Evolutionary conservation across 192 early-diverging fungal genomes (phyloP).

Genomic region (Backusella macrospora): DNA sequence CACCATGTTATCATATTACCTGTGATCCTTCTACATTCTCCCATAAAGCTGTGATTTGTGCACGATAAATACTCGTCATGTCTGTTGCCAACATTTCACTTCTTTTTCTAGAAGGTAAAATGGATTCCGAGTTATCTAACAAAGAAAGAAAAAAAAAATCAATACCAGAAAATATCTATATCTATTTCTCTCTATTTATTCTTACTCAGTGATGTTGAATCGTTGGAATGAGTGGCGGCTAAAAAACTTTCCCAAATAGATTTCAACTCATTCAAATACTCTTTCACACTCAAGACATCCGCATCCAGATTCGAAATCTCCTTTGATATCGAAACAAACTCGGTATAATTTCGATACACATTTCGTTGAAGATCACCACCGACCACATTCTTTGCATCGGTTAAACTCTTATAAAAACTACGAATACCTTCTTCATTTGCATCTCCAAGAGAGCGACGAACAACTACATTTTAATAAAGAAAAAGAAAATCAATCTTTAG

Average conservation of each 20-base stretch:
- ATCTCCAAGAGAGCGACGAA: constrained; percentile 52
- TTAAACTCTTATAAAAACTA: constrained; percentile 56
- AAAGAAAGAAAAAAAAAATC: neutral
- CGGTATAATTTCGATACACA: constrained; percentile 82
- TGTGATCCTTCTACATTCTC: constrained; percentile 63
- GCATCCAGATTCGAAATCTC: constrained; percentile 79
- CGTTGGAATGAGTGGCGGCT: constrained; percentile 36
- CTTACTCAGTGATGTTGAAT: constrained; percentile 36
- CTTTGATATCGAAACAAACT: constrained; percentile 86
- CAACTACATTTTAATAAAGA: constrained; percentile 56
- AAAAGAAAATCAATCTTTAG: too few species aligned
- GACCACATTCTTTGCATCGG: constrained; percentile 67
- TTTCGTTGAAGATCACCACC: constrained; percentile 78
- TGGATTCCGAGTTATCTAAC: constrained; percentile 21
- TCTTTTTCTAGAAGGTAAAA: constrained; percentile 29
- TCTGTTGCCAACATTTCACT: constrained; percentile 45
- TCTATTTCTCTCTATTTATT: too few species aligned
- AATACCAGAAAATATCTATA: too few species aligned
- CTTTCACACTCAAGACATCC: constrained; percentile 72
- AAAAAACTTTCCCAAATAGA: constrained; percentile 51
- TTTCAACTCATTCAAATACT: constrained; percentile 68
- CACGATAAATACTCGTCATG: constrained; percentile 55
- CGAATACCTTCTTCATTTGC: constrained; percentile 62
- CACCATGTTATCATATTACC: too few species aligned
- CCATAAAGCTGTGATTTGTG: constrained; percentile 60